Conservation (phyloP, 225 moss, liverwort and hornwort genomes). For the Physcomitrium patens region DNA sequence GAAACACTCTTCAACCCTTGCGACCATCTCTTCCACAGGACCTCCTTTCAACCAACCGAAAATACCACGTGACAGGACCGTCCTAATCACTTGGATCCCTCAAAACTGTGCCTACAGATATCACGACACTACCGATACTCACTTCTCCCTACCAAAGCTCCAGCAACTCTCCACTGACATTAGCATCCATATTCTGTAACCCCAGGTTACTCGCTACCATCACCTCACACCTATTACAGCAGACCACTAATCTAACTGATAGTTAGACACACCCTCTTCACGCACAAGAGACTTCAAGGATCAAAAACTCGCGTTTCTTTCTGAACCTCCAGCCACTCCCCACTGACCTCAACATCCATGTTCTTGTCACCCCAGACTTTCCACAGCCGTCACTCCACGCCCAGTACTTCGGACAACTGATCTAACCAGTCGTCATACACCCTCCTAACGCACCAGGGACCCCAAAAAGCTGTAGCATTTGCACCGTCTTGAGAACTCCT, state of each 20-base stretch:
- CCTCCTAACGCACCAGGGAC: constrained; percentile 36
- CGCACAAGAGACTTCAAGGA: too few species aligned
- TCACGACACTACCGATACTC: neutral
- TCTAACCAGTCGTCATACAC: constrained; percentile 42
- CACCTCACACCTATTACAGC: too few species aligned
- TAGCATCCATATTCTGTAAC: constrained; percentile 27
- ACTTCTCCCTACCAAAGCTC: constrained; percentile 30
- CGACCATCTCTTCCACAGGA: constrained; percentile 50
- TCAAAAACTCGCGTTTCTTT: too few species aligned
- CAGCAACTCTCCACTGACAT: constrained; percentile 44
- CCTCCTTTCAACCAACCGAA: neutral
- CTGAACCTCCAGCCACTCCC: neutral
- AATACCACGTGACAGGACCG: neutral
- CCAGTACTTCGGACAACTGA: neutral
- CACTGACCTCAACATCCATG: neutral
- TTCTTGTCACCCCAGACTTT: neutral
- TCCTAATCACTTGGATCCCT: constrained; percentile 2
- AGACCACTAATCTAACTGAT: too few species aligned
- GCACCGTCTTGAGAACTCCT: neutral
- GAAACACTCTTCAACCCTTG: constrained; percentile 51
- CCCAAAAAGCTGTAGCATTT: constrained; percentile 40
- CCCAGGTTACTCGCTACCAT: neutral
- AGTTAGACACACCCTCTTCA: too few species aligned
- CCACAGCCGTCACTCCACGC: too few species aligned
- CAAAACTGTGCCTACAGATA: neutral